Conservation (phyloP, 2,329 filamentous ascomycete genomes). For the Paramyrothecium roridum region DNA sequence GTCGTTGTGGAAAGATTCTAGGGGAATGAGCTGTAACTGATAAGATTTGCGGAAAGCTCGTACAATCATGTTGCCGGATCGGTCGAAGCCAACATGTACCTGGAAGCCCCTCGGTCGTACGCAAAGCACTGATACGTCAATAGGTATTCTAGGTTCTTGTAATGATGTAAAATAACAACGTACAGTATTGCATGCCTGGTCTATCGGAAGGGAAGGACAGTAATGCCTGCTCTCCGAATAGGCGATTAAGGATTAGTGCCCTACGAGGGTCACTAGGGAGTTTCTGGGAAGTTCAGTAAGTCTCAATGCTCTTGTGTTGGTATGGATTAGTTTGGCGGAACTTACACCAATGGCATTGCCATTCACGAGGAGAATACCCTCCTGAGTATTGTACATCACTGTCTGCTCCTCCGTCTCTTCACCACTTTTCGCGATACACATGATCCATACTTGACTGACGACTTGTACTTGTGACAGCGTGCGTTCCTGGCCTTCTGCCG, state of each 20-base stretch:
- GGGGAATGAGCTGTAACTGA: conserved; percentile 15
- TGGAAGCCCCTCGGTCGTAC: conserved; percentile 34
- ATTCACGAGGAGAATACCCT: conserved; percentile 29
- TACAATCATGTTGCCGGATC: conserved; percentile 21
- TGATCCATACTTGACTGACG: conserved; percentile 8
- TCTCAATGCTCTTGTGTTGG: not conserved
- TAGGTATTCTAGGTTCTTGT: not conserved
- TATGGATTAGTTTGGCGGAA: not conserved
- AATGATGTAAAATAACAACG: too few species aligned
- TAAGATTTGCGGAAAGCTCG: conserved; percentile 12
- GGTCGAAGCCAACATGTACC: conserved; percentile 41
- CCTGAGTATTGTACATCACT: conserved; percentile 27
- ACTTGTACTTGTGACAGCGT: conserved; percentile 5
- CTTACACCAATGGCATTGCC: conserved; percentile 22
- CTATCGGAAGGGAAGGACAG: conserved; percentile 48
- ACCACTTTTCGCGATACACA: conserved; percentile 9
- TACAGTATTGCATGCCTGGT: conserved; percentile 50
- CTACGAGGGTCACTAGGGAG: conserved; percentile 49
- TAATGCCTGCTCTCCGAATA: conserved; percentile 54
- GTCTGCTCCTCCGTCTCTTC: conserved; percentile 7
- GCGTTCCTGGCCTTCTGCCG: conserved; percentile 10
- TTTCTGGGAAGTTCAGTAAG: conserved; percentile 20
- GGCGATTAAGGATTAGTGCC: conserved; percentile 31
- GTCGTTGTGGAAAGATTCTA: conserved; percentile 10
- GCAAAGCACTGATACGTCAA: conserved; percentile 4